A percentile compares a stretch with the other conserved stretches of the same genome.
phyloP scores from a whole-genome alignment of 306 rosid species.

The Comarum palustre region DNA sequence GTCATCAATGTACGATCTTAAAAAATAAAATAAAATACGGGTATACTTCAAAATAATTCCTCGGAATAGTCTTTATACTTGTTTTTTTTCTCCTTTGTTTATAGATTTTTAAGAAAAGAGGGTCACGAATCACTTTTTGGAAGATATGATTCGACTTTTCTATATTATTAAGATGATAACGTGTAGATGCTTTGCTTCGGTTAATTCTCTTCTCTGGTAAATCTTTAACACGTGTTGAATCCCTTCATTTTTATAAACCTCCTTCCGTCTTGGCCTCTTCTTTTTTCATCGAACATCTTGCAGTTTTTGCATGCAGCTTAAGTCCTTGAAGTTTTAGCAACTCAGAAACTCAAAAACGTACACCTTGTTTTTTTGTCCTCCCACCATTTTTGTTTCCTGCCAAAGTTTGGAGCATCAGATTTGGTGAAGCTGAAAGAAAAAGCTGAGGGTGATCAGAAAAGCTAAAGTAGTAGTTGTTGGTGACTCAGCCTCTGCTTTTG shows the following conservation, averaged over 20 bases:
- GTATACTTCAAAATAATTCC: constrained; percentile 2
- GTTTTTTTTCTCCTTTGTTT: neutral
- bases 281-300: neutral
- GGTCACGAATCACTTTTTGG: neutral
- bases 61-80: neutral
- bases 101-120: neutral
- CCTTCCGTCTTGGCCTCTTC: constrained; percentile 15
- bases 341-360: neutral
- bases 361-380: constrained; percentile 1
- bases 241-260: neutral
- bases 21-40: neutral
- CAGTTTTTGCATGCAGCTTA: constrained; percentile 6
- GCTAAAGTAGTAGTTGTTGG: constrained; percentile 29
- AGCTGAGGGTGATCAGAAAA: neutral
- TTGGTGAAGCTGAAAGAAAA: constrained; percentile 10
- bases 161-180: constrained; percentile 5
- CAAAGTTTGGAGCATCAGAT: neutral
- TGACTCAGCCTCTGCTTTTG: constrained; percentile 29
- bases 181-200: constrained; percentile 20
- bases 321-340: constrained; percentile 33
- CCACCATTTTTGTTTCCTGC: neutral
- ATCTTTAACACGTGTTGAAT: constrained; percentile 19
- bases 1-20: neutral
- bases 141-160: constrained; percentile 14
- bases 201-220: constrained; percentile 18